Evolutionary conservation across 2,329 filamentous ascomycete species (phyloP).

Genomic region (Cyphellophora europaea): DNA sequence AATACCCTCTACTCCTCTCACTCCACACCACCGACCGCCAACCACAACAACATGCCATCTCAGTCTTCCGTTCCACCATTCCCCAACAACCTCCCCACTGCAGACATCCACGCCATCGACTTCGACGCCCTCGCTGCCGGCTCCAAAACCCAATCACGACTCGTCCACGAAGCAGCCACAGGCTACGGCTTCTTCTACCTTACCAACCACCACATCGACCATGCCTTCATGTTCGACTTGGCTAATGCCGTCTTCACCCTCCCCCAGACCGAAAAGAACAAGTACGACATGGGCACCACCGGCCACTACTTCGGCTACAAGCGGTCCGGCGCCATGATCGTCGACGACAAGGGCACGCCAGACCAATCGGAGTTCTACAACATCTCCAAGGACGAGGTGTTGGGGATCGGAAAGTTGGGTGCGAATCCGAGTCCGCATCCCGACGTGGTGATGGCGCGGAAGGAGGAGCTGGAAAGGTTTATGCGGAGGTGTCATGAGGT

Average conservation of each 20-base stretch:
- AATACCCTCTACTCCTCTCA: too few relatives aligned
- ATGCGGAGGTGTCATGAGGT: conserved; percentile 6
- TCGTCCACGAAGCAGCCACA: conserved; percentile 5
- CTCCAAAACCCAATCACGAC: conserved; percentile 3
- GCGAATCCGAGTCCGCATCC: conserved; percentile 10
- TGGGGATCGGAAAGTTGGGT: conserved; percentile 16
- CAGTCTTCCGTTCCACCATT: too few relatives aligned
- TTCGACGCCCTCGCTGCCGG: conserved; percentile 6
- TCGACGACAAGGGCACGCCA: conserved; percentile 15
- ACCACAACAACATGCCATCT: too few relatives aligned
- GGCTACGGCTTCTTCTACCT: conserved; percentile 10
- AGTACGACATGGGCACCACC: conserved; percentile 7
- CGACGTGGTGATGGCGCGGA: conserved; percentile 6
- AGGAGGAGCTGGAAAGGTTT: conserved; percentile 5
- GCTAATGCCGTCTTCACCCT: conserved; percentile 5
- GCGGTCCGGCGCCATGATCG: conserved; percentile 5
- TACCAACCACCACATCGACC: conserved; percentile 7
- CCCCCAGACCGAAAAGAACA: conserved; percentile 5
- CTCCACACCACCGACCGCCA: too few relatives aligned
- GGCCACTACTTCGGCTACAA: conserved; percentile 9
- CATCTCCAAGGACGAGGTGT: conserved; percentile 23
- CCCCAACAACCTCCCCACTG: conserved; percentile 5
- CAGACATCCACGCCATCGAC: conserved; percentile 7
- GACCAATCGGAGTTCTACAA: conserved; percentile 22
- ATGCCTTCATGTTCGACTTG: conserved; percentile 7